A percentile compares a stretch with the other conserved stretches of the same genome.
Evolutionary conservation across 2,329 filamentous ascomycete genomes (phyloP).

Genomic region (Lachnellula subtilissima): DNA sequence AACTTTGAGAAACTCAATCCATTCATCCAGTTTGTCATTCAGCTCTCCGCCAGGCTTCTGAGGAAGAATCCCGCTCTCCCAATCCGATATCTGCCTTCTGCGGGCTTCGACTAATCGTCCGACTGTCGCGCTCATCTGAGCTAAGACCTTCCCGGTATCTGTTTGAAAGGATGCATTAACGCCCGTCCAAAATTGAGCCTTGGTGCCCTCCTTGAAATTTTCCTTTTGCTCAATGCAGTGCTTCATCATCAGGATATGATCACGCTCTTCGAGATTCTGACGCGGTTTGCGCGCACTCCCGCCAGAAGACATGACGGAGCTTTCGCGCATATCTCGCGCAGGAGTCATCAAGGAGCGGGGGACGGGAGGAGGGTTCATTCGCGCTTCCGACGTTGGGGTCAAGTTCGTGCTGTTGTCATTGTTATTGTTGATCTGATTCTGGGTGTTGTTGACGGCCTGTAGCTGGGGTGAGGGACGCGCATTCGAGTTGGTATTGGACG

Average conservation of each 20-base stretch:
- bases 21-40: constrained; percentile 29
- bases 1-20: constrained; percentile 31
- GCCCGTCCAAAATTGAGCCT: constrained; percentile 31
- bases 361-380: constrained; percentile 30
- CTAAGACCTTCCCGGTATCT: constrained; percentile 29
- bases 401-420: constrained; percentile 18
- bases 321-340: constrained; percentile 29
- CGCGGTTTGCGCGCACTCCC: constrained; percentile 30
- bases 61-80: constrained; percentile 29
- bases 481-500: constrained; percentile 13
- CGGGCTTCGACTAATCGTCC: constrained; percentile 29
- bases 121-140: constrained; percentile 33
- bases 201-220: constrained; percentile 31
- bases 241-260: constrained; percentile 31
- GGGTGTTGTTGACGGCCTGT: not conserved
- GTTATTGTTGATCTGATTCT: constrained; percentile 11
- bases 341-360: constrained; percentile 29
- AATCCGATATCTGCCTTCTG: constrained; percentile 29
- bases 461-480: constrained; percentile 15
- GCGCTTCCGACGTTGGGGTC: constrained; percentile 24
- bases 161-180: constrained; percentile 29
- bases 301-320: constrained; percentile 26
- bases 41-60: constrained; percentile 29
- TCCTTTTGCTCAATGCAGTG: constrained; percentile 28
- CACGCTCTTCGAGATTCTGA: constrained; percentile 31